phyloP scores from a whole-genome alignment of 345 rosid species.

The Mallotus nudiflorus region DNA sequence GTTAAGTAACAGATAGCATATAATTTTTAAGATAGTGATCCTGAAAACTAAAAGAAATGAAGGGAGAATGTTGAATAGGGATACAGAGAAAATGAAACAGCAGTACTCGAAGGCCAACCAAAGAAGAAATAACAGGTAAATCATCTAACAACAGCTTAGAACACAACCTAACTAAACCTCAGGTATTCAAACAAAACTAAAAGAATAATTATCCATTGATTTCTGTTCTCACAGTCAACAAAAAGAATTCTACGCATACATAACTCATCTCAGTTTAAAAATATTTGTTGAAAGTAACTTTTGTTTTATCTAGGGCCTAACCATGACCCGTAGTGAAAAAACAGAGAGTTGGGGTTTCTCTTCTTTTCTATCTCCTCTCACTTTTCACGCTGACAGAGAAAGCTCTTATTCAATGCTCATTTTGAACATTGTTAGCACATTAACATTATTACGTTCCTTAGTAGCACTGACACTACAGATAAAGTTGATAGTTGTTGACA shows the following conservation, averaged over 20 bases:
- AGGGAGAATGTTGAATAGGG: not conserved
- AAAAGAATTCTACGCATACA: not conserved
- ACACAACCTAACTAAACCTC: not conserved
- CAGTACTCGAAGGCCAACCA: not conserved
- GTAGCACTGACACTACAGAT: not conserved
- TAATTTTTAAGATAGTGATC: not conserved
- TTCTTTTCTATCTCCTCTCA: too few species aligned
- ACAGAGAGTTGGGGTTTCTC: too few species aligned
- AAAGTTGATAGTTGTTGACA: not conserved
- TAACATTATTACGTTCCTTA: not conserved
- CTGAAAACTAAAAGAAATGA: not conserved
- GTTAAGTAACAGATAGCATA: not conserved
- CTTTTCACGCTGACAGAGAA: not conserved
- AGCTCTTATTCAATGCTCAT: not conserved
- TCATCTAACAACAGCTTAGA: not conserved
- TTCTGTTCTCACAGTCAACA: not conserved
- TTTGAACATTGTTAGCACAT: not conserved
- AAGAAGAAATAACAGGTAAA: not conserved
- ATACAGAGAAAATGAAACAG: not conserved
- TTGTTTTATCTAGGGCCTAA: too few species aligned
- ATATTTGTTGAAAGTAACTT: too few species aligned
- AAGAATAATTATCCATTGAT: not conserved
- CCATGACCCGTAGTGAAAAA: too few species aligned
- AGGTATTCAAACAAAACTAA: not conserved
- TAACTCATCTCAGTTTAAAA: not conserved